A percentile compares a stretch with the other conserved stretches of the same genome.
These are phyloP conservation scores for Plasmodium yoelii DNA, from an alignment of 169 alveolate genomes.

Conservation along the genomic window DNA sequence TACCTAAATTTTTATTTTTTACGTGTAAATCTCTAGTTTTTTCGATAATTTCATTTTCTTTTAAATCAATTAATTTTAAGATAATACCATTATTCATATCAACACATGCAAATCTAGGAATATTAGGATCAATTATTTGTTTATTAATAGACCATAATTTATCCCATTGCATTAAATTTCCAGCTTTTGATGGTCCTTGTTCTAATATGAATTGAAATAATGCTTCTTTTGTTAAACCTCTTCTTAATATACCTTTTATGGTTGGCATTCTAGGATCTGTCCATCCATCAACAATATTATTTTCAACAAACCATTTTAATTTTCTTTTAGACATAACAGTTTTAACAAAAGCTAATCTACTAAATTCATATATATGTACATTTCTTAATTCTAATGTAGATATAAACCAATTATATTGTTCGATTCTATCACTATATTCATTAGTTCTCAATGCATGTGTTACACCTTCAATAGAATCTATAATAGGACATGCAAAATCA, in stretches of 20 bases:
- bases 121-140: constrained; percentile 94
- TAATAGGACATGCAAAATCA: constrained; percentile 99
- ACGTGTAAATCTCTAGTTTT: constrained; percentile 93
- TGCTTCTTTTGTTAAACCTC: constrained; percentile 98
- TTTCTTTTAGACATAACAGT: constrained; percentile 98
- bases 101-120: constrained; percentile 96
- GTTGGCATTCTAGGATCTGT: constrained; percentile 99
- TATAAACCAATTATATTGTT: constrained; percentile 96
- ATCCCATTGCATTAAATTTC: constrained; percentile 99
- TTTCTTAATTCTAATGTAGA: constrained; percentile 89
- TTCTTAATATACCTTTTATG: constrained; percentile 97
- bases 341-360: constrained; percentile 93
- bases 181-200: constrained; percentile 98
- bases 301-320: constrained; percentile 96
- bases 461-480: constrained; percentile 98
- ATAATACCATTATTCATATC: constrained; percentile 77
- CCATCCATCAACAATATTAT: constrained; percentile 96
- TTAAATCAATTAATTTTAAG: constrained; percentile 76
- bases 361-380: constrained; percentile 95
- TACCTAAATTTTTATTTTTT: constrained; percentile 94
- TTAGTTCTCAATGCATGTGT: constrained; percentile 98
- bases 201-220: constrained; percentile 96
- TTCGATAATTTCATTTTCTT: constrained; percentile 58
- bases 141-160: constrained; percentile 98
- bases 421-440: constrained; percentile 98